Evolutionary conservation across 176 grass and related monocot species (phyloP).

Genomic region (Themeda triandra): DNA sequence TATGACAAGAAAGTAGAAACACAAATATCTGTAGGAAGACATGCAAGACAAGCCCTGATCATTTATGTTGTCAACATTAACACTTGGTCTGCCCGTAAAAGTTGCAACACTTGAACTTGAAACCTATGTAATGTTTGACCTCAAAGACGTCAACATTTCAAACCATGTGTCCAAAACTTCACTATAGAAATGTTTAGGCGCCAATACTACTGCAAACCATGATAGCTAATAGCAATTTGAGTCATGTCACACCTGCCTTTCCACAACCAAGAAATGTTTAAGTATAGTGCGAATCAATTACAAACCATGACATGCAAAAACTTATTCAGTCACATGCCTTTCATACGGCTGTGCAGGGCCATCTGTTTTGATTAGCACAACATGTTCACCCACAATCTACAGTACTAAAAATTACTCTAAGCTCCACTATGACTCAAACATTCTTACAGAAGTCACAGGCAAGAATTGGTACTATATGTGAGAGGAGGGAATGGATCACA

Average conservation of each 20-base stretch:
- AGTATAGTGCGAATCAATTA: neutral
- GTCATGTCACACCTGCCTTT: neutral
- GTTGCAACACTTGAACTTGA: no score
- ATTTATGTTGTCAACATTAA: no score
- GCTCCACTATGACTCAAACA: no score
- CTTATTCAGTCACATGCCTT: neutral
- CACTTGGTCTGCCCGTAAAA: no score
- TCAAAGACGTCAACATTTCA: no score
- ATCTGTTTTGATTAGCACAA: neutral
- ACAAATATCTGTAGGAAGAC: no score
- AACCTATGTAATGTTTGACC: no score
- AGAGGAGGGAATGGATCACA: no score
- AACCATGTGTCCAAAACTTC: neutral
- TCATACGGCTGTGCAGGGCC: neutral
- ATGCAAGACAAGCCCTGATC: no score
- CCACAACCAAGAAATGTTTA: neutral
- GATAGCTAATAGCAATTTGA: constrained; percentile 3
- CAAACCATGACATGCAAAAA: neutral
- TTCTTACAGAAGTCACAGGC: no score
- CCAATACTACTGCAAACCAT: constrained; percentile 12
- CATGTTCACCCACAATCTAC: neutral
- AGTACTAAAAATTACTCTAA: neutral
- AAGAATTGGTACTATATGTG: no score
- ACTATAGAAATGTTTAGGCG: constrained; percentile 14
- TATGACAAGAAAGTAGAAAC: neutral